These are phyloP conservation scores for Turnera subulata DNA, from an alignment of 345 rosid species.

Conservation along the genomic window DNA sequence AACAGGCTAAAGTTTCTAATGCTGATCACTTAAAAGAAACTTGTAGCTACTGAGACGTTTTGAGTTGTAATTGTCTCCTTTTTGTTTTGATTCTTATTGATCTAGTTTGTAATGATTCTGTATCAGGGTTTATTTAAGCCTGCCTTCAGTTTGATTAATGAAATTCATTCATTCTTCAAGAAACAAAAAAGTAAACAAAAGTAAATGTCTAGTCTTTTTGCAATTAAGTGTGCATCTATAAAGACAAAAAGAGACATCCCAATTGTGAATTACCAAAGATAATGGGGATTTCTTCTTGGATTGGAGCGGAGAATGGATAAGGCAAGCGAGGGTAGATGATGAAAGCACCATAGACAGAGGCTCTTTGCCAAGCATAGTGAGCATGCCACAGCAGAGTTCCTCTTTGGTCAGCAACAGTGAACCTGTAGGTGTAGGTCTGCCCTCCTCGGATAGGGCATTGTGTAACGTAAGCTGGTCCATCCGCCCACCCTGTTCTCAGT, in stretches of 20 bases:
- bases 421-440: slow-evolving; percentile 47
- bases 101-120: no score
- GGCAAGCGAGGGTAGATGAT: slow-evolving; percentile 51
- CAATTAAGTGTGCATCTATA: neutral
- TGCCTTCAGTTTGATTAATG: no score
- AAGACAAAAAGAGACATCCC: neutral
- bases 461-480: slow-evolving; percentile 64
- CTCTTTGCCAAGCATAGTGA: slow-evolving; percentile 63
- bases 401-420: slow-evolving; percentile 47
- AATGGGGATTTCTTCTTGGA: slow-evolving; percentile 52
- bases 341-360: slow-evolving; percentile 60
- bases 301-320: slow-evolving; percentile 41
- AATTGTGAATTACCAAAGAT: slow-evolving; percentile 40
- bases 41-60: no score
- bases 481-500: slow-evolving; percentile 60
- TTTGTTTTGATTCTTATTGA: no score
- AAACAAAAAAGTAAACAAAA: no score
- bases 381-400: slow-evolving; percentile 70
- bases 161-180: no score
- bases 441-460: slow-evolving; percentile 61
- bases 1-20: no score
- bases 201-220: neutral
- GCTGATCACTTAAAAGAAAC: no score
- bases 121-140: no score
- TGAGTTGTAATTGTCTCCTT: no score